Evolutionary conservation across 768 basidiomycete species (phyloP).

Genomic region (Holtermanniella nyarrowii): DNA sequence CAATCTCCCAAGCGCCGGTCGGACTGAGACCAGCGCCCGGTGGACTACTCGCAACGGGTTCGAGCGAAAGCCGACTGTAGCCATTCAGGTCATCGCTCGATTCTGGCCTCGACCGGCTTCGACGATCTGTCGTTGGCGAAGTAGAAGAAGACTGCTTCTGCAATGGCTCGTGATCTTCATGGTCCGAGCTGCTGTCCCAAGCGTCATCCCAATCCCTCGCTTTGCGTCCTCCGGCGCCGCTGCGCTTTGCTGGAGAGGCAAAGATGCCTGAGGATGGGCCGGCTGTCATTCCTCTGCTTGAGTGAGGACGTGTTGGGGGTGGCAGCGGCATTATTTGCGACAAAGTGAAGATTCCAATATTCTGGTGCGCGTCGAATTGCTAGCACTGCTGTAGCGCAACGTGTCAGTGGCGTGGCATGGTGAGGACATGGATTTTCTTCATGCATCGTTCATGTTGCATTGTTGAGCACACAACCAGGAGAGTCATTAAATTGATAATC

Average conservation of each 20-base stretch:
- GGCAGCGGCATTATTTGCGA: slow-evolving; percentile 35
- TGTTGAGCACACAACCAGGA: no score
- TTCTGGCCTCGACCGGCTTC: not conserved
- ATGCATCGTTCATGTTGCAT: no score
- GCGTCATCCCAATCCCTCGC: slow-evolving; percentile 36
- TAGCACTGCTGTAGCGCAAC: no score
- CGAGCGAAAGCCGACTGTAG: no score
- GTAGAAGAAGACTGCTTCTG: not conserved
- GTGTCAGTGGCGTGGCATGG: no score
- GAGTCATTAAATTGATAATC: no score
- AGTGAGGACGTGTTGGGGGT: slow-evolving; percentile 33
- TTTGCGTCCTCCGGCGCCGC: slow-evolving; percentile 3
- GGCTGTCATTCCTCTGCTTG: slow-evolving; percentile 21
- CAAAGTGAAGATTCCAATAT: no score
- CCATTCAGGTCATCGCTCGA: no score
- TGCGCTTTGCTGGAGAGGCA: slow-evolving; percentile 11
- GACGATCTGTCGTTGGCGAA: not conserved
- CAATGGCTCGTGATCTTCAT: slow-evolving; percentile 15
- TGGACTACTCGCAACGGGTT: no score
- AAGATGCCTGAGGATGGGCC: slow-evolving; percentile 21
- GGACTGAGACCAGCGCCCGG: not conserved
- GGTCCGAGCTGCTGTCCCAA: slow-evolving; percentile 37
- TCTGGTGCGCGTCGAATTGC: no score
- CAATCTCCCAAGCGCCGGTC: not conserved
- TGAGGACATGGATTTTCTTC: no score